These are phyloP conservation scores for Phanerodontia chrysosporium DNA, from an alignment of 768 basidiomycete genomes.

Conservation along the genomic window DNA sequence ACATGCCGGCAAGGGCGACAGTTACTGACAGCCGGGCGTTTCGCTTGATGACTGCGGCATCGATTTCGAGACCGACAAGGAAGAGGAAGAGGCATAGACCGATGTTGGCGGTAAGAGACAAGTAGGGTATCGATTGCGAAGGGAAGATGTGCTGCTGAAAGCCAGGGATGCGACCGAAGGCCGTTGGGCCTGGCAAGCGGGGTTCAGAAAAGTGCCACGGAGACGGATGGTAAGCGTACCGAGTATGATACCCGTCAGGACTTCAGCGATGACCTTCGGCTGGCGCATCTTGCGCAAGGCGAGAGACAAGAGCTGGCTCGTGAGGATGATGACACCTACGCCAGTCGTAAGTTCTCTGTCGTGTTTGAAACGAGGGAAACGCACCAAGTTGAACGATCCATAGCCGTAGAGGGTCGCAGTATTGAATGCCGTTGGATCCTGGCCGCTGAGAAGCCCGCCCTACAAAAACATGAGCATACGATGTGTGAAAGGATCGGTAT, in stretches of 20 bases:
- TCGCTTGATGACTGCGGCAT: constrained; percentile 69
- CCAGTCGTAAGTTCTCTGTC: not conserved
- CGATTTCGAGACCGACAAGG: constrained; percentile 91
- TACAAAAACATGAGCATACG: constrained; percentile 21
- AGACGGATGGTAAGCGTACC: constrained; percentile 33
- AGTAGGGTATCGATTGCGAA: constrained; percentile 59
- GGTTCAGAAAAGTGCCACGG: constrained; percentile 7
- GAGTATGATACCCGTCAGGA: constrained; percentile 87
- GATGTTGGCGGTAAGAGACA: constrained; percentile 85
- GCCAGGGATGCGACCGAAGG: constrained; percentile 78
- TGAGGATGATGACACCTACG: constrained; percentile 78
- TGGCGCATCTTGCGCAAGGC: constrained; percentile 72
- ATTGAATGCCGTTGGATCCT: constrained; percentile 67
- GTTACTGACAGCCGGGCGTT: constrained; percentile 64
- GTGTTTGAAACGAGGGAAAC: constrained; percentile 16
- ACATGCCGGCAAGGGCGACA: constrained; percentile 80
- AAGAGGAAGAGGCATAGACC: constrained; percentile 88
- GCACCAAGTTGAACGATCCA: constrained; percentile 79
- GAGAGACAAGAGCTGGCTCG: constrained; percentile 73
- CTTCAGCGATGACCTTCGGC: constrained; percentile 81
- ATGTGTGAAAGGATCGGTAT: not conserved
- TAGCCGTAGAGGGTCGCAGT: constrained; percentile 64
- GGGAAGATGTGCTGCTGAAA: constrained; percentile 90
- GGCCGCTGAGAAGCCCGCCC: constrained; percentile 75
- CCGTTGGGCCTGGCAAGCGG: constrained; percentile 38